Base-by-base conservation (phyloP, 208 protist genomes). In the Phytomonas francai region DNA sequence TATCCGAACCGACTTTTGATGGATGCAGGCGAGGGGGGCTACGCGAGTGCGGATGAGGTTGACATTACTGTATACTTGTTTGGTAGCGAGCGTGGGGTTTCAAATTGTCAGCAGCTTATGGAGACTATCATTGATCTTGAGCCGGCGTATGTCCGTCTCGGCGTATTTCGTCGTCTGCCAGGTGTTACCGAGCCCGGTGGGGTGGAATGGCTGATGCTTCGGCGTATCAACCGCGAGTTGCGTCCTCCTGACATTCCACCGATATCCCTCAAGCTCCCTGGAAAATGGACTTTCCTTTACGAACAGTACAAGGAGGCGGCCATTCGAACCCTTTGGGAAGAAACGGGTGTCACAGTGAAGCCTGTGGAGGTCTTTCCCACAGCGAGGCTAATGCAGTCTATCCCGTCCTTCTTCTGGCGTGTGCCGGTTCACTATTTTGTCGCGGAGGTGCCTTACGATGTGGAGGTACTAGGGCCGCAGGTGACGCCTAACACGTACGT, bases 61-160 rank as follows among this genome's bases (percentile, higher is more conserved):
- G 91, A 96, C 45, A 77, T 94, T 30, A 92, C 78, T 1, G 85
- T 96, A 28, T 96, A 93, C 71, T 77, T 96, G 49, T 96, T 96
- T 68, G 91, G 91, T 45, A 92, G 82, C 31, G 87, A 96, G 72
- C 84, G 88, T 32, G 91, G 87, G 22, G 82, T 96, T 67, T 87
- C 88, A 67, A 93, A 93, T 70, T 91, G 87, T 63, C 80, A 85
- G n/a, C 81, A 91, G 70, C 74, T 96, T 33, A 93, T 96, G 86
- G 88, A 96, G 59, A 70, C 79, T 11, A 79, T 80, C 22, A 69
- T 94, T 16, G 77, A 85, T 56, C 79, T 92, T 63, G 87, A 96
- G 45, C 87, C 91, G 30, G 73, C 80, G 54, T 94, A 94, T 61
- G 91, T 96, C 59, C 88, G 91, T 9, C 68, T 96, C 30, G 91